Evolutionary conservation across 192 early-diverging fungal species (phyloP), one percentile per base, ranked within the genome.

Genomic region (Mycoemilia scoparia): DNA sequence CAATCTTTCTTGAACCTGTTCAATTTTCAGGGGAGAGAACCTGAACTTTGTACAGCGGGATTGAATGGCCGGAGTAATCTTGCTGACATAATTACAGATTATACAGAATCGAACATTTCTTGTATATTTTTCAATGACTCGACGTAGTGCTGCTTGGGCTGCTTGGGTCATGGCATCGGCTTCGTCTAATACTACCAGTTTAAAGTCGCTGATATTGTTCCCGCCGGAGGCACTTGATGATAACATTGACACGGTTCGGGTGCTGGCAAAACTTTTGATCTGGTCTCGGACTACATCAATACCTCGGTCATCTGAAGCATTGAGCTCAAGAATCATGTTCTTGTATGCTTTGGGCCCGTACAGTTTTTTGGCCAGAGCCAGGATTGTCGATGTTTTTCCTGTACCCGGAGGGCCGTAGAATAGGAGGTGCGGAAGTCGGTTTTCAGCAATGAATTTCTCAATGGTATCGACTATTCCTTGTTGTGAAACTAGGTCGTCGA

Each of bases 361-460:
- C 13, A 99, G 60, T 41, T 74, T 70, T 24, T 79, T 60, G 4
- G 95, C 95, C 39, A 79, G 82, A 0, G 95, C 95, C 30, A 99
- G 65, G 39, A 99, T 88, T 3, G 88, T 89, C 3, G 91, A 87
- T 0, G 91, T 96, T 51, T 96, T 93, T 3, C 91, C 91, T 2
- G 89, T 93, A 34, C 91, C 95, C 4, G 95, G 88, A 12, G 95
- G 95, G 7, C 95, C 95, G 60, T 99, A 99, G 38, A 99, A 82
- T 15, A 99, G 66, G 31, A 99, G 67, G 50, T 99, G 95, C 14
- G 95, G 95, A 7, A 96, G 64, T 31, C 76, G 76, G 47, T 85
- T 76, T 38, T 85, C 76, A 35, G 87, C 83, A 38, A 96, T 90
- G 54, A 95, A 98, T 4, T 69, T 53, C 37, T 80, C 70, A 79